Base-by-base conservation (phyloP, 164 flowering plant species). In the Brasenia schreberi region DNA sequence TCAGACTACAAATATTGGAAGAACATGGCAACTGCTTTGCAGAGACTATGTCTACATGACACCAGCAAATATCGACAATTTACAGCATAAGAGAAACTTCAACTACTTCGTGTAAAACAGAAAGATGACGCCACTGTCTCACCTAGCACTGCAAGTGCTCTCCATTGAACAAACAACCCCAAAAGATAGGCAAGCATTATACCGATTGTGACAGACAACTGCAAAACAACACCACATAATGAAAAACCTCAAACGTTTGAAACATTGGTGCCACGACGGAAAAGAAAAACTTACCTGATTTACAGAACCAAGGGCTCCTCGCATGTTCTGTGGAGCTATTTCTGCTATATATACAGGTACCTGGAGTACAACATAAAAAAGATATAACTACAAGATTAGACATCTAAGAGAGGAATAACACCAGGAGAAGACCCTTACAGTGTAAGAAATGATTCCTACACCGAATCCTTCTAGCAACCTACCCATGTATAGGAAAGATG, bases 301-400 rank as follows among this genome's bases (percentile, higher is more conserved):
- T 17, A 85, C 83, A 0, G 92, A 75, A 61, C 89, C 92, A 68
- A 87, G 75, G 49, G 65, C 70, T 6, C 96, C 96, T 77, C 96
- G 82, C 81, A 84, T 45, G 67, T 84, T 87, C 67, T 86, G 90
- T 71, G 96, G 96, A 18, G 96, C 73, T 77, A 89, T 87, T 74
- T 89, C 96, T 63, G 96, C 96, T 74, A 89, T 89, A 77, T 89
- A 89, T 7, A 89, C 91, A 64, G 96, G 94, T 56, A 89, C 96
- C 96, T 89, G 65, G n/a, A 23, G n/a, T n/a, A n/a, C n/a, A n/a
- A n/a, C n/a, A n/a, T n/a, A n/a, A n/a, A n/a, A n/a, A n/a, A 45
- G 61, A 18, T 49, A 64, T 53, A 62, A 65, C 27, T 49, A 58
- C 39, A 23, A 18, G 61, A 27, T 27, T 5, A 56, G 39, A 19